Evolutionary conservation across 352 stramenopile species (phyloP).

Genomic region (Phytopythium oedochilum): DNA sequence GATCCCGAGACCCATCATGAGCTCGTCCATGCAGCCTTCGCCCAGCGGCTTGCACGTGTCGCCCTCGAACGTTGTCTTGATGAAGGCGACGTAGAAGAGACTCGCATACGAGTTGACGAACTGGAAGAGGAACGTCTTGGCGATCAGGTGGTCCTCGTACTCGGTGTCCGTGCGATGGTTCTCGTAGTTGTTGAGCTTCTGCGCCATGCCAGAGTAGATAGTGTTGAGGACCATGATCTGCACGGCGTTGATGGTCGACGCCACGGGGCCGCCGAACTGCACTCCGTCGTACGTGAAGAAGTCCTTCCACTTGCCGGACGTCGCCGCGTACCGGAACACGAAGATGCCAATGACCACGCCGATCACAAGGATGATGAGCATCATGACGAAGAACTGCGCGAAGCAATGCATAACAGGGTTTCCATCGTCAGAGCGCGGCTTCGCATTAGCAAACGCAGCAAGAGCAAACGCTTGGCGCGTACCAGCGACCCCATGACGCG

Average conservation of each 20-base stretch:
- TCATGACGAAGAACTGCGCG: slow-evolving; percentile 57
- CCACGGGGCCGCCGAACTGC: slow-evolving; percentile 41
- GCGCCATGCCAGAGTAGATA: slow-evolving; percentile 57
- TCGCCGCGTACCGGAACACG: slow-evolving; percentile 60
- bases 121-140: slow-evolving; percentile 80
- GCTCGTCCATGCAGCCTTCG: slow-evolving; percentile 69
- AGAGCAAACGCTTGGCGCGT: too few relatives aligned
- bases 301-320: slow-evolving; percentile 38
- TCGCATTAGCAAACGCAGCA: too few relatives aligned
- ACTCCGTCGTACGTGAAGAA: slow-evolving; percentile 52
- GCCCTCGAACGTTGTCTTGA: slow-evolving; percentile 57
- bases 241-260: slow-evolving; percentile 71
- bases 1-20: slow-evolving; percentile 71
- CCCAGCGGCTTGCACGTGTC: slow-evolving; percentile 35
- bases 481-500: slow-evolving; percentile 69
- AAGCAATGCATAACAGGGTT: neutral
- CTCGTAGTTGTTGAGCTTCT: slow-evolving; percentile 81
- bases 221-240: slow-evolving; percentile 84
- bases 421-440: neutral
- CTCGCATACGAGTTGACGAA: slow-evolving; percentile 82
- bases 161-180: slow-evolving; percentile 97
- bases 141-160: slow-evolving; percentile 91
- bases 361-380: slow-evolving; percentile 68
- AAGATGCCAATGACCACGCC: slow-evolving; percentile 69
- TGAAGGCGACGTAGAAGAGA: slow-evolving; percentile 86